A percentile compares a stretch with the other conserved stretches of the same genome.
phyloP scores from a whole-genome alignment of 306 rosid species.

The Prunus padus region DNA sequence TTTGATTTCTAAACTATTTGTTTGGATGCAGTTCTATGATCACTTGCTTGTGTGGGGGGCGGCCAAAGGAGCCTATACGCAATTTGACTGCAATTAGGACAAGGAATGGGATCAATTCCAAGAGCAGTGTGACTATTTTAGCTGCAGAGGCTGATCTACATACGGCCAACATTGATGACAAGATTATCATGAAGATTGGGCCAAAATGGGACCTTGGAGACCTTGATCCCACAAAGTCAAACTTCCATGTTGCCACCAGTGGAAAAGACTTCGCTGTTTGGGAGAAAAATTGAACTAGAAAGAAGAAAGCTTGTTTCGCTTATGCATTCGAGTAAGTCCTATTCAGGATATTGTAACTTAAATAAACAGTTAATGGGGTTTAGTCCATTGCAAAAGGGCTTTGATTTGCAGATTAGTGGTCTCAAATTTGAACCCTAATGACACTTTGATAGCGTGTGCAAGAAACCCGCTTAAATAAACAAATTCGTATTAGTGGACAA shows the following conservation, averaged over 20 bases:
- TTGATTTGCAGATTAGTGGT: too few species aligned
- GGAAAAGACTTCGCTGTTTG: conserved; percentile 70
- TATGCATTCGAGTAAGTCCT: neutral
- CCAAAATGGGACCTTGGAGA: conserved; percentile 51
- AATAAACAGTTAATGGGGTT: too few species aligned
- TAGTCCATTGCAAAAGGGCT: too few species aligned
- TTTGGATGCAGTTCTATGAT: conserved; percentile 64
- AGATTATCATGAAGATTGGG: conserved; percentile 69
- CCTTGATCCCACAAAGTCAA: conserved; percentile 43
- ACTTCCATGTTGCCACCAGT: conserved; percentile 40
- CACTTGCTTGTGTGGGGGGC: conserved; percentile 66
- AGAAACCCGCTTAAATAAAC: too few species aligned
- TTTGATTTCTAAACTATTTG: neutral
- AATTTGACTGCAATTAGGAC: conserved; percentile 48
- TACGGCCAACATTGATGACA: conserved; percentile 55
- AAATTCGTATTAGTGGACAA: too few species aligned
- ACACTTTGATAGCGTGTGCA: too few species aligned
- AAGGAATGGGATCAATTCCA: conserved; percentile 47
- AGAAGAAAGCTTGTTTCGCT: neutral
- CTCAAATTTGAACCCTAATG: too few species aligned
- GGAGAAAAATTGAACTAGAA: conserved; percentile 30
- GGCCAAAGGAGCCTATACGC: conserved; percentile 50
- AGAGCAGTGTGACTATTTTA: conserved; percentile 49
- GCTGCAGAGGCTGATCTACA: conserved; percentile 62
- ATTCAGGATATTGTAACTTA: too few species aligned